phyloP scores from a whole-genome alignment of 768 basidiomycete genomes.

The Lactarius sanguifluus region DNA sequence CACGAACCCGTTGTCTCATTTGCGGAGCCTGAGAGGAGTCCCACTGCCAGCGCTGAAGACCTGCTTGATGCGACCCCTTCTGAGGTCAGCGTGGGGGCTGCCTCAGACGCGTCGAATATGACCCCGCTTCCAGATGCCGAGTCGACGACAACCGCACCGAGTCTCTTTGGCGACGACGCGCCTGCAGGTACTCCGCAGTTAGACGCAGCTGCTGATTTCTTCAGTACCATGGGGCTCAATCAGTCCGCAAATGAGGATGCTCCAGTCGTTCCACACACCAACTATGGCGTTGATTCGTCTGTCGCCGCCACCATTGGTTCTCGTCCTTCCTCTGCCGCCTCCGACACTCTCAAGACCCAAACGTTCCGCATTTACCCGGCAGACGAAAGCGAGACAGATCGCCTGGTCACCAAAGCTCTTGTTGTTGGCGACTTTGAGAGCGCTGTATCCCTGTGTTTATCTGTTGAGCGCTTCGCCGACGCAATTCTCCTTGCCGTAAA shows the following conservation, averaged over 20 bases:
- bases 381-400: conserved; percentile 85
- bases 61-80: conserved; percentile 66
- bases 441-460: conserved; percentile 89
- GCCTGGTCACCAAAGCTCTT: conserved; percentile 86
- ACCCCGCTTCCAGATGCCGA: conserved; percentile 64
- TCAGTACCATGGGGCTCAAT: conserved; percentile 68
- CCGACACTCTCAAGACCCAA: conserved; percentile 70
- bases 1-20: conserved; percentile 84
- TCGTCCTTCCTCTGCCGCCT: conserved; percentile 76
- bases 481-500: conserved; percentile 91
- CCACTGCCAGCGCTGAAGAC: conserved; percentile 42
- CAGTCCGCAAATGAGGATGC: conserved; percentile 44
- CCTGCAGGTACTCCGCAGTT: conserved; percentile 61
- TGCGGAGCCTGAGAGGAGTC: conserved; percentile 64
- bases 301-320: conserved; percentile 97
- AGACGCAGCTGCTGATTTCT: conserved; percentile 81
- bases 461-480: conserved; percentile 88
- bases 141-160: conserved; percentile 82
- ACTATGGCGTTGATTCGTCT: conserved; percentile 80
- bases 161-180: conserved; percentile 81
- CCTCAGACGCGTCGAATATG: conserved; percentile 59
- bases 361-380: conserved; percentile 89
- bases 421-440: conserved; percentile 95
- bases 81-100: conserved; percentile 64
- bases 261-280: conserved; percentile 73